Percentiles rank a stretch among this genome's conserved stretches.
Conservation (phyloP, 2,329 filamentous ascomycete species). For the Cyanodermella asteris region DNA sequence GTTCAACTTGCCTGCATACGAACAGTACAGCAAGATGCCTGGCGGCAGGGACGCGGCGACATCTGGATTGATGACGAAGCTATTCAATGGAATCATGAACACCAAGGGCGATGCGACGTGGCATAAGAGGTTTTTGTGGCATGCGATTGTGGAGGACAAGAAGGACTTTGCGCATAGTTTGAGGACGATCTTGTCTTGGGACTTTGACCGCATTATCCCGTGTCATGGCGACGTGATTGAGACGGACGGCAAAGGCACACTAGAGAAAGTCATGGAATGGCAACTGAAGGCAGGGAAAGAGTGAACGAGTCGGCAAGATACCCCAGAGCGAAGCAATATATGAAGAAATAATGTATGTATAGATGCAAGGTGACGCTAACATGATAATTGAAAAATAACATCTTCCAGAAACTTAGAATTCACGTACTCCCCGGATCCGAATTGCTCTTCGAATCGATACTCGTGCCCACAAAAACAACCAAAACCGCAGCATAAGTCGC, state of each 20-base stretch:
- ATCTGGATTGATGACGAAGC: constrained; percentile 35
- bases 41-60: constrained; percentile 30
- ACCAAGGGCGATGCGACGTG: constrained; percentile 44
- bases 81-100: constrained; percentile 34
- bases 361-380: too few relatives aligned
- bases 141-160: constrained; percentile 42
- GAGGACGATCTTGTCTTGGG: constrained; percentile 51
- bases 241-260: constrained; percentile 48
- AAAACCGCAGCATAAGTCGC: too few relatives aligned
- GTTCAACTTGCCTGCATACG: constrained; percentile 72
- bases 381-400: too few relatives aligned
- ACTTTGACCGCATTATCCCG: constrained; percentile 66
- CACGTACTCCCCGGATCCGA: too few relatives aligned
- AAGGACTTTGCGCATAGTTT: constrained; percentile 48
- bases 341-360: too few relatives aligned
- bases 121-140: constrained; percentile 69
- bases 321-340: too few relatives aligned
- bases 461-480: too few relatives aligned
- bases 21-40: constrained; percentile 52
- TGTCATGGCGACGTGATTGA: constrained; percentile 88
- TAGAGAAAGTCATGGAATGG: constrained; percentile 63
- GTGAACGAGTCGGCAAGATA: too few relatives aligned
- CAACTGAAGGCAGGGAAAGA: constrained; percentile 36
- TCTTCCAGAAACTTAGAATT: too few relatives aligned
- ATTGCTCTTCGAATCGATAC: too few relatives aligned